Percentiles rank a stretch among this genome's conserved stretches.
Evolutionary conservation across 257 asterid species (phyloP).

Genomic region (Jacaranda copaia): DNA sequence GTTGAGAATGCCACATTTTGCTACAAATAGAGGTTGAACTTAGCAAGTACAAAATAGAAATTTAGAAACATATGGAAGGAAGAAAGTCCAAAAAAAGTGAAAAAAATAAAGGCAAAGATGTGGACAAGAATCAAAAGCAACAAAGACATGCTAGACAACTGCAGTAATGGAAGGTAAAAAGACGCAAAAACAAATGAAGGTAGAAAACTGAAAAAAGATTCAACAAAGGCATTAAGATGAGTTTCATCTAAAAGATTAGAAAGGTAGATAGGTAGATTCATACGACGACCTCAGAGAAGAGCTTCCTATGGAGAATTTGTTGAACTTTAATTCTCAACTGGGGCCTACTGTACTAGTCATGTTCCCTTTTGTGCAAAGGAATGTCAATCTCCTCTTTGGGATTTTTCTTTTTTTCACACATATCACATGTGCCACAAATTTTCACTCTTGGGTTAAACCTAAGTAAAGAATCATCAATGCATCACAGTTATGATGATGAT

Average conservation of each 20-base stretch:
- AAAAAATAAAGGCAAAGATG: background rate
- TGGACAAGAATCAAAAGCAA: background rate
- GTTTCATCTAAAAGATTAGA: background rate
- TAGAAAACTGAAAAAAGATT: background rate
- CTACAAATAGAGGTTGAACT: background rate
- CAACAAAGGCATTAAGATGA: background rate
- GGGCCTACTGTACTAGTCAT: background rate
- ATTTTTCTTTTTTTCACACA: background rate
- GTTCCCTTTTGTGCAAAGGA: background rate
- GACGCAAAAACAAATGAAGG: background rate
- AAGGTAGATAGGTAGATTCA: too few species aligned
- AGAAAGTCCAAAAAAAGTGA: background rate
- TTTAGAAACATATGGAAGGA: background rate
- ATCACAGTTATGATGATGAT: conserved; percentile 1
- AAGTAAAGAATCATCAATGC: background rate
- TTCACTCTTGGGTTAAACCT: background rate
- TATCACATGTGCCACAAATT: too few species aligned
- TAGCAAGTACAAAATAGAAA: background rate
- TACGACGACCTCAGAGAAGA: too few species aligned
- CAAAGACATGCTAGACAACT: background rate
- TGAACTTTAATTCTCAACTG: background rate
- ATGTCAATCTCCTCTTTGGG: background rate
- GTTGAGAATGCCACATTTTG: conserved; percentile 11
- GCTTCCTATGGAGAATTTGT: background rate
- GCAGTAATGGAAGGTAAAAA: background rate